Evolutionary conservation across 108 stramenopile genomes (phyloP), one percentile per base, ranked within the genome.

Genomic region (Bacterosira constricta): DNA sequence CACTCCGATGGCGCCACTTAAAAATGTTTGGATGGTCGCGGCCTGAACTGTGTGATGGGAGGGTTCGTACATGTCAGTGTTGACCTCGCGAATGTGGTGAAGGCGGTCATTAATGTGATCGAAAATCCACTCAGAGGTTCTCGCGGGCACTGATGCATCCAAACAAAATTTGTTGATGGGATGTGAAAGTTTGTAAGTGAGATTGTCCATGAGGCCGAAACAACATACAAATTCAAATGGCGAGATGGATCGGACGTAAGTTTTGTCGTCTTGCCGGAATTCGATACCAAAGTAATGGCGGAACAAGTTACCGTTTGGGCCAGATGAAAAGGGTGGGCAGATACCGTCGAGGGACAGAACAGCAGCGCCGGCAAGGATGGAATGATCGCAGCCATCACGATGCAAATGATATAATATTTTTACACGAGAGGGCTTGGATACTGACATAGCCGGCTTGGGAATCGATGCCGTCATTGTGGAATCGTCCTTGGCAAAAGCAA

Each of bases 241-340:
- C 1, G 69, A 59, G 3, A 70, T 50, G 0, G 58, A 30, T 0
- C 58, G 46, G 11, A 70, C 47, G 32, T 25, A 60, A 26, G 20
- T 37, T 4, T 36, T 1, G 35, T 37, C 41, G 23, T 50, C 38
- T 1, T 5, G 45, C 1, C 0, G 23, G 29, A 50, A 70, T 23
- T 70, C 58, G 23, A 70, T 44, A 20, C 69, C 69, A 59, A 58
- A 49, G 32, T n/a, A n/a, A n/a, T n/a, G n/a, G n/a, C n/a, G n/a
- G n/a, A n/a, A n/a, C n/a, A n/a, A n/a, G n/a, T 63, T 63, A 3
- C 15, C 15, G 20, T 9, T 63, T 3, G 2, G 1, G 2, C 4
- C 12, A 32, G 46, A 3, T 6, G 1, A 3, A n/a, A 44, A 55
- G 1, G 56, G 57, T 4, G 41, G 56, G 39, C 56, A 57, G 2